Percentiles rank a stretch among this genome's conserved stretches.
Conservation (phyloP, 2,329 filamentous ascomycete genomes). For the Diplocarpon rosae region DNA sequence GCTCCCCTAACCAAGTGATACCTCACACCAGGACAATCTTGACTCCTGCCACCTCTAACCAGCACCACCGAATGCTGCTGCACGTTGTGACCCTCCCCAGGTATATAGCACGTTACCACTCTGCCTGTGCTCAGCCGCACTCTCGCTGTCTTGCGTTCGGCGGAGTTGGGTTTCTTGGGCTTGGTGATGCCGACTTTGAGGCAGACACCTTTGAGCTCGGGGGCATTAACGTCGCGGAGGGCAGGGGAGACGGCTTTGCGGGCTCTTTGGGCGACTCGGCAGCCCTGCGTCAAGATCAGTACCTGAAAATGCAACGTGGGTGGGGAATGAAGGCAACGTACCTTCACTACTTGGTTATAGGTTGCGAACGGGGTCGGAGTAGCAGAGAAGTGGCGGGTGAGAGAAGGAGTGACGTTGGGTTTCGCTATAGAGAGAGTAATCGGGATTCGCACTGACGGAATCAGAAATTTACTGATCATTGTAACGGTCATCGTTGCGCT, state of each 20-base stretch:
- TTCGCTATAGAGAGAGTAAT: constrained; percentile 5
- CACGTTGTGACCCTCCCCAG: constrained; percentile 95
- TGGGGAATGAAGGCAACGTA: constrained; percentile 4
- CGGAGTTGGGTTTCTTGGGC: constrained; percentile 98
- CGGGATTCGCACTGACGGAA: constrained; percentile 18
- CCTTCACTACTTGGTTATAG: constrained; percentile 24
- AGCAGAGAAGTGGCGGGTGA: constrained; percentile 22
- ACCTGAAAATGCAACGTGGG: no score
- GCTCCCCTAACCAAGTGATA: constrained; percentile 90
- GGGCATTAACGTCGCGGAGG: constrained; percentile 54
- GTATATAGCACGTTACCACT: constrained; percentile 87
- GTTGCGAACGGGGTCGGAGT: constrained; percentile 24
- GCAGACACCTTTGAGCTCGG: constrained; percentile 90
- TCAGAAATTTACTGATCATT: constrained; percentile 19
- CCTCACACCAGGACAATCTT: constrained; percentile 97
- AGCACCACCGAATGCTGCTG: constrained; percentile 97
- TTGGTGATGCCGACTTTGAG: constrained; percentile 87
- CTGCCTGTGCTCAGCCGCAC: constrained; percentile 79
- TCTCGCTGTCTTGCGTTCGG: constrained; percentile 90
- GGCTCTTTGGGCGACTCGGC: constrained; percentile 66
- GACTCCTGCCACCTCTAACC: constrained; percentile 81
- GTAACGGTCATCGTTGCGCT: constrained; percentile 16
- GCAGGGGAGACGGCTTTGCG: constrained; percentile 85
- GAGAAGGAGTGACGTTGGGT: constrained; percentile 1
- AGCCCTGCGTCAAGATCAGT: constrained; percentile 41